phyloP scores from a whole-genome alignment of 129 eudicot genomes.

The Centaurea solstitialis region DNA sequence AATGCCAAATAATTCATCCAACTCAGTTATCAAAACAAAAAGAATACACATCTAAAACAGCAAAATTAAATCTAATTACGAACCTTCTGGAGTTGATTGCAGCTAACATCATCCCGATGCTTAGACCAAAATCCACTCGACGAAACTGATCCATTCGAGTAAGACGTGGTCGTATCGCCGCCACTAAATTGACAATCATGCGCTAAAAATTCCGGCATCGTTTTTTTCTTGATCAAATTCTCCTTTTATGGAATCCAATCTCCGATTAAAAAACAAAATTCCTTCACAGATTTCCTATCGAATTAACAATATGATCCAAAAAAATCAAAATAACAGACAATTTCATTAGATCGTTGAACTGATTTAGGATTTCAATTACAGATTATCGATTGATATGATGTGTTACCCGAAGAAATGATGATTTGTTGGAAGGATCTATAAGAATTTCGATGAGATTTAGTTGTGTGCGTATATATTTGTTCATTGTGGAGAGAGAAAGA shows the following conservation, averaged over 20 bases:
- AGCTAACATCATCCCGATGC: slow-evolving; percentile 67
- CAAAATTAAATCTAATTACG: slow-evolving; percentile 4
- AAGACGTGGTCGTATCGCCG: slow-evolving; percentile 42
- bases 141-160: slow-evolving; percentile 50
- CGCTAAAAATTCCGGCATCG: slow-evolving; percentile 89
- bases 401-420: slow-evolving; percentile 30
- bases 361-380: slow-evolving; percentile 9
- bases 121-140: slow-evolving; percentile 85
- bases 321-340: neutral
- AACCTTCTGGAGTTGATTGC: slow-evolving; percentile 95
- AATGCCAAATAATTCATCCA: slow-evolving; percentile 3
- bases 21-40: slow-evolving; percentile 11
- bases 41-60: neutral
- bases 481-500: slow-evolving; percentile 22
- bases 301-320: slow-evolving; percentile 33
- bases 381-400: neutral
- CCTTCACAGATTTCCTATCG: slow-evolving; percentile 22
- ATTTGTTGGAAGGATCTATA: slow-evolving; percentile 29
- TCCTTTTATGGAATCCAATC: slow-evolving; percentile 16
- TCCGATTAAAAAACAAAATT: slow-evolving; percentile 14
- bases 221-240: slow-evolving; percentile 27
- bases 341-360: neutral
- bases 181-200: slow-evolving; percentile 40
- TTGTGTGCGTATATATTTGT: slow-evolving; percentile 36
- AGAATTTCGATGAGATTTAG: slow-evolving; percentile 44